Percentiles rank a stretch among this genome's conserved stretches.
Conservation (phyloP, 75 land plant genomes). For the Gnetum montanum region DNA sequence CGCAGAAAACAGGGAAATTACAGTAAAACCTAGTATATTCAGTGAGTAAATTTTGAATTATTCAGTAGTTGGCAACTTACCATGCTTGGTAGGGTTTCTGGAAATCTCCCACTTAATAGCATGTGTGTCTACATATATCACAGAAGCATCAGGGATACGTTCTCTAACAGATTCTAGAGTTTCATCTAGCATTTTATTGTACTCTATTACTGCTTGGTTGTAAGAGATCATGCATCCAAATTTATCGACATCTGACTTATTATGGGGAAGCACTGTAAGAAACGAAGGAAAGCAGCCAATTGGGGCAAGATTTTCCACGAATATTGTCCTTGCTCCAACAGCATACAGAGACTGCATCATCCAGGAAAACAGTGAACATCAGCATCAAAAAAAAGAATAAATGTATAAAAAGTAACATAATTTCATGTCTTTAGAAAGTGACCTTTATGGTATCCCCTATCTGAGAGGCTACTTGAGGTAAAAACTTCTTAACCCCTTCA, state of each 20-base stretch:
- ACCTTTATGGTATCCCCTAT: slow-evolving; percentile 61
- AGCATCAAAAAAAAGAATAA: no score
- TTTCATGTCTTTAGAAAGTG: background rate
- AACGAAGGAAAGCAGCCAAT: slow-evolving; percentile 58
- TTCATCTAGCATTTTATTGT: slow-evolving; percentile 43
- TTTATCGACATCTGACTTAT: slow-evolving; percentile 30
- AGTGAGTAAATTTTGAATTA: no score
- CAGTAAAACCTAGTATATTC: no score
- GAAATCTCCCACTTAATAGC: slow-evolving; percentile 43
- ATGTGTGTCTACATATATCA: slow-evolving; percentile 41
- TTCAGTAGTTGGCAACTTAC: slow-evolving; percentile 10
- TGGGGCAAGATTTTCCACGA: slow-evolving; percentile 65
- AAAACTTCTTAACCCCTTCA: slow-evolving; percentile 38
- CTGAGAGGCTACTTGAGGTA: slow-evolving; percentile 50
- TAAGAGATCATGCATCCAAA: slow-evolving; percentile 57
- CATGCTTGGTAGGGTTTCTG: slow-evolving; percentile 39
- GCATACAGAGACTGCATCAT: slow-evolving; percentile 33
- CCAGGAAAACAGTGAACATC: background rate
- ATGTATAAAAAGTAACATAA: no score
- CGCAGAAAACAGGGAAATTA: no score
- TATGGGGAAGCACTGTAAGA: slow-evolving; percentile 37
- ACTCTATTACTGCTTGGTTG: slow-evolving; percentile 51
- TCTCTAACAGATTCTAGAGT: slow-evolving; percentile 17
- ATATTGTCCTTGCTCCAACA: slow-evolving; percentile 43
- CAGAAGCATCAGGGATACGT: slow-evolving; percentile 26